Base-by-base conservation (phyloP, 352 stramenopile species). In the Pythium brachiatum region DNA sequence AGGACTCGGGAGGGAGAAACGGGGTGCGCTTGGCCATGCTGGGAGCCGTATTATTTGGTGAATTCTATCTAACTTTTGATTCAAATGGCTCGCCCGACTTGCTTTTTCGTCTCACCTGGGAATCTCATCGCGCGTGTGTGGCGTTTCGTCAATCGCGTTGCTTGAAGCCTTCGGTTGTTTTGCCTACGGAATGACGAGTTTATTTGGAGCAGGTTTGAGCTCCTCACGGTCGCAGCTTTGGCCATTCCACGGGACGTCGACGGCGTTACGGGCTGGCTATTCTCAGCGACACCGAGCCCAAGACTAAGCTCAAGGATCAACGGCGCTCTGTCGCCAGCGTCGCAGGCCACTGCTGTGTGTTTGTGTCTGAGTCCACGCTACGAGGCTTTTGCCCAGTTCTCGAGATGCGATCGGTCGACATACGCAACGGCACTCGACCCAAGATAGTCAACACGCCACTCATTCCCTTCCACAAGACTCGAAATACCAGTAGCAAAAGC, bases 241-340 rank as follows among this genome's bases (percentile, higher is more conserved):
- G 57, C 57, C 57, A 31, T 43, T 64, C 34, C 57, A 41, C 47
- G 57, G 15, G 57, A 64, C 20, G 51, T 15, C 7, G 27, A 13
- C 11, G 13, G 20, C 21, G 29, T 34, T 34, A 11, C 29, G 29
- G 5, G 29, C 29, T 2, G 44, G 18, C 44, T 60, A 13, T 13
- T 13, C 13, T 26, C n/a, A 50, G 43, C 25, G 43, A n/a, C 48
- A 55, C 34, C 27, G 13, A 36, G 27, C n/a, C 26, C n/a, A 7
- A 7, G 4, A 13, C 6, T 13, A 31, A n/a, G 3, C 29, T 5
- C 29, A 34, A 5, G 5, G 29, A 5, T 47, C n/a, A 47, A 20
- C 39, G 13, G 38, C 16, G 38, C 39, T 44, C 36, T 15, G n/a
- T 47, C 39, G 39, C 39, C 39, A 47, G 39, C 39, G 39, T 47